These are phyloP conservation scores for Mrakia frigida DNA, from an alignment of 768 basidiomycete species.

Conservation along the genomic window DNA sequence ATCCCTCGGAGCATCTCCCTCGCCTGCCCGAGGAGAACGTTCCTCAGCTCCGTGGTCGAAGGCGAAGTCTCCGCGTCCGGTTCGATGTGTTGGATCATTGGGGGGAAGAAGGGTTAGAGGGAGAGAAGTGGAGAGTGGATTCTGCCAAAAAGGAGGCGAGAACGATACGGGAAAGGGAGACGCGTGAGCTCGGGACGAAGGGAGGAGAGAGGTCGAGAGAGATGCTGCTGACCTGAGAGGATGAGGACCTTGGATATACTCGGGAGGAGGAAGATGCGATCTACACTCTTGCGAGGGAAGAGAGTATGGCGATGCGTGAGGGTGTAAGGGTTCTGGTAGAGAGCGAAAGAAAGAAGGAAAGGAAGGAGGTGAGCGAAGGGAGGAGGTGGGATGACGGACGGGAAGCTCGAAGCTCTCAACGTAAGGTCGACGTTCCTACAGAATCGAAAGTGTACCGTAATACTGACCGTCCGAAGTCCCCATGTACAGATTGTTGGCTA, in stretches of 20 bases:
- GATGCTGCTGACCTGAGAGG: slow-evolving; percentile 57
- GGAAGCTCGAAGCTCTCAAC: slow-evolving; percentile 10
- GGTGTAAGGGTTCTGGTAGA: slow-evolving; percentile 53
- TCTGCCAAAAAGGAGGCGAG: no score
- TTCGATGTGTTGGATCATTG: slow-evolving; percentile 52
- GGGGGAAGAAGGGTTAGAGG: slow-evolving; percentile 38
- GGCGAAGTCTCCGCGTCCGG: slow-evolving; percentile 64
- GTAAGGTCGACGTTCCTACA: slow-evolving; percentile 31
- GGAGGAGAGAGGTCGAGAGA: slow-evolving; percentile 1
- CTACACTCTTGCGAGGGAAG: slow-evolving; percentile 64
- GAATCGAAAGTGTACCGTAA: slow-evolving; percentile 63
- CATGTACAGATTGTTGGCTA: slow-evolving; percentile 79
- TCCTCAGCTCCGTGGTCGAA: slow-evolving; percentile 63
- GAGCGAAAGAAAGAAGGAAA: slow-evolving; percentile 43
- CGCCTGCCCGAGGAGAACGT: slow-evolving; percentile 61
- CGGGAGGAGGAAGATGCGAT: slow-evolving; percentile 73
- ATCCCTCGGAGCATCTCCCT: slow-evolving; percentile 69
- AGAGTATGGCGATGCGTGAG: slow-evolving; percentile 65
- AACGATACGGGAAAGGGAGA: not conserved
- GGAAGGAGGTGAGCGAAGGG: slow-evolving; percentile 43
- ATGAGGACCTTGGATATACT: slow-evolving; percentile 69
- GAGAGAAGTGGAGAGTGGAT: slow-evolving; percentile 61
- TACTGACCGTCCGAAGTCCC: slow-evolving; percentile 81
- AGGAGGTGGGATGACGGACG: slow-evolving; percentile 24
- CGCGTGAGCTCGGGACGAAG: not conserved